Conservation (phyloP, 176 grass and related monocot genomes). For the Oryza australiensis region DNA sequence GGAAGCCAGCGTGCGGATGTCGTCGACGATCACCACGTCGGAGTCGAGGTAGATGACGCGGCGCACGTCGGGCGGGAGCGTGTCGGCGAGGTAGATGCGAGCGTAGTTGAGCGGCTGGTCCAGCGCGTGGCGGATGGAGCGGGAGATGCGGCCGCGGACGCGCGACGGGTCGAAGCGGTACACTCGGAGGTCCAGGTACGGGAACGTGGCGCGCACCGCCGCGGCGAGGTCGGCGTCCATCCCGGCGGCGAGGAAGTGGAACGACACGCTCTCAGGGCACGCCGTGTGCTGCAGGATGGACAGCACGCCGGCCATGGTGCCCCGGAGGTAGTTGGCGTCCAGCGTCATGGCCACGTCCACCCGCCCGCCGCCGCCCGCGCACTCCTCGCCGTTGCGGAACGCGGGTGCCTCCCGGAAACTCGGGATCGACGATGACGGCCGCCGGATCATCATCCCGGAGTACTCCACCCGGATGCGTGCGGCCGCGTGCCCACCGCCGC, state of each 20-base stretch:
- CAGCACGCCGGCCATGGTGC: constrained; percentile 64
- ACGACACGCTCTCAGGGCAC: constrained; percentile 61
- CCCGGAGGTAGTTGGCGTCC: constrained; percentile 71
- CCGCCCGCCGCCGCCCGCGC: constrained; percentile 11
- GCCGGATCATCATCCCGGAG: constrained; percentile 35
- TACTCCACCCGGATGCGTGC: not conserved
- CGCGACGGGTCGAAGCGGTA: constrained; percentile 70
- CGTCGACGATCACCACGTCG: constrained; percentile 71
- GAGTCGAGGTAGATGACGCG: constrained; percentile 80
- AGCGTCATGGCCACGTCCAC: constrained; percentile 84
- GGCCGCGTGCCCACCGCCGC: not conserved
- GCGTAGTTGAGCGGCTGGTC: constrained; percentile 85
- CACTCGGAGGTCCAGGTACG: constrained; percentile 57
- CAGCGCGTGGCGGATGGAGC: constrained; percentile 66
- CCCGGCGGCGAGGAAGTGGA: constrained; percentile 66
- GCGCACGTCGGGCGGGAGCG: constrained; percentile 45
- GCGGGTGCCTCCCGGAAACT: constrained; percentile 61
- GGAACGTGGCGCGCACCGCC: constrained; percentile 45
- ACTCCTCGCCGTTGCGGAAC: constrained; percentile 61
- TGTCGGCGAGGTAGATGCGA: constrained; percentile 69
- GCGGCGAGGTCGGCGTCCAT: constrained; percentile 31
- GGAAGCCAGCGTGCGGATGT: constrained; percentile 56
- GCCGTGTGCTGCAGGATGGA: constrained; percentile 77
- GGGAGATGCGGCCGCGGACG: constrained; percentile 70
- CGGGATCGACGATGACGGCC: constrained; percentile 3